Evolutionary conservation across 306 rosid species (phyloP).

Genomic region (Herpetospermum pedunculosum): DNA sequence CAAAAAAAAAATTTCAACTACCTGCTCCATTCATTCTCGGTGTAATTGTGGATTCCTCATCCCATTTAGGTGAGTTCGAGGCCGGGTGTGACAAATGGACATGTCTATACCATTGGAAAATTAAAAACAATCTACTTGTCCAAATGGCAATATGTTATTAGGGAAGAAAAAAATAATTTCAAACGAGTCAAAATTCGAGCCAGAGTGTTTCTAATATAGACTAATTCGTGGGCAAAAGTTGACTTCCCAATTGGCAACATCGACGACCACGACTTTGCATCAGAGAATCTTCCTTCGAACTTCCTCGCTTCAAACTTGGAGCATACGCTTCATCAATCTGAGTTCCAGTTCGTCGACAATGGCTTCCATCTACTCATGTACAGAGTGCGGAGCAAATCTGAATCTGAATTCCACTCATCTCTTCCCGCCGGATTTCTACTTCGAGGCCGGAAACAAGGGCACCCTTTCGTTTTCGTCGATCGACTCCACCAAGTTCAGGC

Average conservation of each 20-base stretch:
- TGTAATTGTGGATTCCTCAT: too few relatives aligned
- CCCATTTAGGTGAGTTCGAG: too few relatives aligned
- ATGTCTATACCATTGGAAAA: too few relatives aligned
- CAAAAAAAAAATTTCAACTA: too few relatives aligned
- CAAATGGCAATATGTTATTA: too few relatives aligned
- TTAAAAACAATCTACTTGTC: too few relatives aligned
- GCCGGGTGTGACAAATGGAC: too few relatives aligned
- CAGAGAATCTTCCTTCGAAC: not conserved
- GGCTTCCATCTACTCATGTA: constrained; percentile 60
- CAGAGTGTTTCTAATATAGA: too few relatives aligned
- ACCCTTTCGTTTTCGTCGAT: constrained; percentile 59
- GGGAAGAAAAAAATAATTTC: too few relatives aligned
- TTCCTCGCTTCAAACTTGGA: not conserved
- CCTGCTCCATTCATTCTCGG: too few relatives aligned
- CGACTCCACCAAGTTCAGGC: constrained; percentile 50
- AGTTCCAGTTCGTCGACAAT: constrained; percentile 2
- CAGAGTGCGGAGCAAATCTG: constrained; percentile 53
- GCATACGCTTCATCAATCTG: not conserved
- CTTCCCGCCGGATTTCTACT: constrained; percentile 56
- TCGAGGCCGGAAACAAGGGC: constrained; percentile 84
- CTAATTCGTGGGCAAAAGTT: too few relatives aligned
- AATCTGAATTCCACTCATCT: constrained; percentile 34
- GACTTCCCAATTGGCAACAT: not conserved
- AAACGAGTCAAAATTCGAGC: too few relatives aligned
- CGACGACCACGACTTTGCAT: not conserved